phyloP scores from a whole-genome alignment of 495 filamentous ascomycete genomes.

The Massariosphaeria phaeospora region DNA sequence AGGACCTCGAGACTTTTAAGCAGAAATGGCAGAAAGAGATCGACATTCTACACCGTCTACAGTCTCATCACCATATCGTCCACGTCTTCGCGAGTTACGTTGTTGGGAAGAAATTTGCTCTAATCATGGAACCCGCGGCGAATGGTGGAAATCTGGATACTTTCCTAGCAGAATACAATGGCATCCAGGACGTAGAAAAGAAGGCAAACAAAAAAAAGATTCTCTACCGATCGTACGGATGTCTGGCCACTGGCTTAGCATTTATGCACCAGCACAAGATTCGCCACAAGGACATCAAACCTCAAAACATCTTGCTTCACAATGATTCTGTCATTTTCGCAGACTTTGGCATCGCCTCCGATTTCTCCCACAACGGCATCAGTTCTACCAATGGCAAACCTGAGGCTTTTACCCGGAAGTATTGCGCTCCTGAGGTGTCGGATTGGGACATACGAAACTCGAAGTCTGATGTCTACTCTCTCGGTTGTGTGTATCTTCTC shows the following conservation, averaged over 20 bases:
- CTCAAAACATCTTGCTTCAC: conserved; percentile 20
- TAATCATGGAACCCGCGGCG: conserved; percentile 23
- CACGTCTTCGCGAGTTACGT: conserved; percentile 19
- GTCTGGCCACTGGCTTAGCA: conserved; percentile 9
- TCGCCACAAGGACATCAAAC: conserved; percentile 23
- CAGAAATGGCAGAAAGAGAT: conserved; percentile 14
- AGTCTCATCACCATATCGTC: conserved; percentile 19
- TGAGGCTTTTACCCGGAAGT: background rate
- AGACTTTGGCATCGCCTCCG: conserved; percentile 14
- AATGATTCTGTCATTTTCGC: conserved; percentile 1
- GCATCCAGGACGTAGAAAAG: too few relatives aligned
- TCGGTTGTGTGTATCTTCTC: conserved; percentile 8
- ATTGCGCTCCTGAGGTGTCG: conserved; percentile 12
- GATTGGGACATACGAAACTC: conserved; percentile 5
- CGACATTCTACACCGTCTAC: conserved; percentile 5
- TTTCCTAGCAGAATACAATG: too few relatives aligned
- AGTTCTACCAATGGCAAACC: conserved; percentile 4
- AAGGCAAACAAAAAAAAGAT: background rate
- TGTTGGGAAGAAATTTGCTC: background rate
- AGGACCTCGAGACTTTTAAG: too few relatives aligned
- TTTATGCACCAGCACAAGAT: conserved; percentile 17
- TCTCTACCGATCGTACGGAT: conserved; percentile 6
- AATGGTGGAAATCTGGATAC: conserved; percentile 12
- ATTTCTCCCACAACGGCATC: background rate
- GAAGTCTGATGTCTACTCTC: conserved; percentile 20